phyloP scores from a whole-genome alignment of 148 eudicot species.

The Nyssa sinensis region DNA sequence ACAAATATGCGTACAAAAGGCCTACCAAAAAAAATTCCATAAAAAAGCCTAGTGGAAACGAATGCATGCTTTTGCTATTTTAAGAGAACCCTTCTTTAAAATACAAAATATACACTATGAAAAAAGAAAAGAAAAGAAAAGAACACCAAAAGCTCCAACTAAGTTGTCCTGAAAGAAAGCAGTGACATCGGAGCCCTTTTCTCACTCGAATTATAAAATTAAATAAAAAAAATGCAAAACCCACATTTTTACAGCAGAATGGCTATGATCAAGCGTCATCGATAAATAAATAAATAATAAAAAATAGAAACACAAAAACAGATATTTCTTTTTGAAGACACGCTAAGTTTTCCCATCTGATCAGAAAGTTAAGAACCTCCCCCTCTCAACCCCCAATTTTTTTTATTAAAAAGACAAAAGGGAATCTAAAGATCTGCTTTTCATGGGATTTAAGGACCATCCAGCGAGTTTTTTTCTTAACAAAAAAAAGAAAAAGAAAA shows the following conservation, averaged over 20 bases:
- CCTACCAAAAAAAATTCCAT: too few relatives aligned
- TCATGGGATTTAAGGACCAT: background rate
- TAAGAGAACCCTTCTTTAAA: too few relatives aligned
- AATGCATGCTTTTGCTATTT: background rate
- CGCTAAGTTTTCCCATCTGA: too few relatives aligned
- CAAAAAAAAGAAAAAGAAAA: too few relatives aligned
- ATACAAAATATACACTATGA: background rate
- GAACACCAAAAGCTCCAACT: constrained; percentile 9
- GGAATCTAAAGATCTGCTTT: background rate
- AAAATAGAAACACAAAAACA: too few relatives aligned
- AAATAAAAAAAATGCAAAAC: background rate
- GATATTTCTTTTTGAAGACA: too few relatives aligned
- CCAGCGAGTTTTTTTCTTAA: background rate
- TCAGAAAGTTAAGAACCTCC: too few relatives aligned
- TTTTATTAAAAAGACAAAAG: too few relatives aligned
- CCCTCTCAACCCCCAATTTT: too few relatives aligned
- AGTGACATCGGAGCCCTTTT: background rate
- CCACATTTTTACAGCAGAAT: background rate
- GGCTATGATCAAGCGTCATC: too few relatives aligned
- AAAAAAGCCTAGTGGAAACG: background rate
- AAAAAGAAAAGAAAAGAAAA: background rate
- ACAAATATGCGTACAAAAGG: background rate
- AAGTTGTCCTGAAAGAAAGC: background rate
- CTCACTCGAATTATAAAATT: background rate
- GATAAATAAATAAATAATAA: too few relatives aligned